phyloP scores from a whole-genome alignment of 139 green algal species.

The Coccomyxa sp. region DNA sequence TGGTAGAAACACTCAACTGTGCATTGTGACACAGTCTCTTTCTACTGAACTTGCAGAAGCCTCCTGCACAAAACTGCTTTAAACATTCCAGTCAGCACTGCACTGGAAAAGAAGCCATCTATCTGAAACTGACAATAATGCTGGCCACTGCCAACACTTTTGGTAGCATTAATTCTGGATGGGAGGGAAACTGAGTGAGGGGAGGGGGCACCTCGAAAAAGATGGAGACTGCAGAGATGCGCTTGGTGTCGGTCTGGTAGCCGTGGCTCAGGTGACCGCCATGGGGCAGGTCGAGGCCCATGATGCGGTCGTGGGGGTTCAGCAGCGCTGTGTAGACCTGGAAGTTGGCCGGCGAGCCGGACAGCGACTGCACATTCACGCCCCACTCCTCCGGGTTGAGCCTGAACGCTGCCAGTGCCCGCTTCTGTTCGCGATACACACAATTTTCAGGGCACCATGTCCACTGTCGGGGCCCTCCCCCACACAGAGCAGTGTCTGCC shows the following conservation, averaged over 20 bases:
- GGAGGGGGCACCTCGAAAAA: constrained; percentile 83
- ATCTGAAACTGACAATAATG: no score
- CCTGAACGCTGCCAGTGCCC: constrained; percentile 85
- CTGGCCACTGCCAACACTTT: no score
- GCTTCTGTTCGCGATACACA: constrained; percentile 55
- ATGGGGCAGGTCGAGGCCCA: constrained; percentile 97
- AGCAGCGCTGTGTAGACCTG: constrained; percentile 97
- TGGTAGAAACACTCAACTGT: background rate
- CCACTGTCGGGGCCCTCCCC: background rate
- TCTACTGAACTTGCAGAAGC: background rate
- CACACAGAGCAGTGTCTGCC: no score
- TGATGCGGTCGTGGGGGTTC: constrained; percentile 97
- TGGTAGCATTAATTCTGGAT: no score
- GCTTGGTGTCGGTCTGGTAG: constrained; percentile 97
- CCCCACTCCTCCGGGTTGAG: constrained; percentile 90
- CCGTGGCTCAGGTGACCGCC: constrained; percentile 95
- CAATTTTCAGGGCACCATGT: background rate
- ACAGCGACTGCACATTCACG: constrained; percentile 96
- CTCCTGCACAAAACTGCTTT: no score
- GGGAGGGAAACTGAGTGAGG: no score
- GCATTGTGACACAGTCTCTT: background rate
- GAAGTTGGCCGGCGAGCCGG: constrained; percentile 96
- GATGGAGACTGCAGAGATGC: constrained; percentile 95
- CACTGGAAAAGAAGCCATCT: no score
- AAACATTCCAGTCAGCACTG: no score